Conservation (phyloP, 805 yeast genomes). For the Yarrowia keelungensis region DNA sequence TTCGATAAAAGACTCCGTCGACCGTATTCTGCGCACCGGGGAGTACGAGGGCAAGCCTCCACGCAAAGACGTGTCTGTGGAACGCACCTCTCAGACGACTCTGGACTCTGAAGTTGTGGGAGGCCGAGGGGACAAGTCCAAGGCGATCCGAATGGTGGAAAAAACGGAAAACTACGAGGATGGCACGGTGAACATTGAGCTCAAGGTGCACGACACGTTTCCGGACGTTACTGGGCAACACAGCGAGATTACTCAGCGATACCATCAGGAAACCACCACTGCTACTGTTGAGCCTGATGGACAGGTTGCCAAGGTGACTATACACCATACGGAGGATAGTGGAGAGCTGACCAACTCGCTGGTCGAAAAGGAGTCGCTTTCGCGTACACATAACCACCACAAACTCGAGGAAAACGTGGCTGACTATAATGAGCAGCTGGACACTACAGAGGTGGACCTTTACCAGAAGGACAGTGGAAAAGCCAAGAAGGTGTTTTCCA, state of each 20-base stretch:
- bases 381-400: not conserved
- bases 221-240: not conserved
- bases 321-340: not conserved
- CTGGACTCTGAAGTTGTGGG: not conserved
- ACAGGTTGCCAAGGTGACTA: slow-evolving; percentile 24
- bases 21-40: slow-evolving; percentile 10
- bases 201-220: slow-evolving; percentile 12
- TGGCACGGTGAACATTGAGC: not conserved
- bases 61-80: not conserved
- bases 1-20: slow-evolving; percentile 4
- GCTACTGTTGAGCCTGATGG: slow-evolving; percentile 15
- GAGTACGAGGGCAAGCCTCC: not conserved
- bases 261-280: not conserved
- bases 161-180: not conserved
- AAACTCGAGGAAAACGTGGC: slow-evolving; percentile 7
- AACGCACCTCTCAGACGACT: not conserved
- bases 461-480: slow-evolving; percentile 5
- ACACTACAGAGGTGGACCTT: slow-evolving; percentile 7
- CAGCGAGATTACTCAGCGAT: not conserved
- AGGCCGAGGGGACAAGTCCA: not conserved
- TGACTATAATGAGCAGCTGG: slow-evolving; percentile 4
- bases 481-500: slow-evolving; percentile 4
- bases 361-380: slow-evolving; percentile 2
- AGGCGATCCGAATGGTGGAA: not conserved
- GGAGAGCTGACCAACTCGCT: slow-evolving; percentile 4